Evolutionary conservation across 2,329 filamentous ascomycete genomes (phyloP).

Genomic region (Periconia macrospinosa): DNA sequence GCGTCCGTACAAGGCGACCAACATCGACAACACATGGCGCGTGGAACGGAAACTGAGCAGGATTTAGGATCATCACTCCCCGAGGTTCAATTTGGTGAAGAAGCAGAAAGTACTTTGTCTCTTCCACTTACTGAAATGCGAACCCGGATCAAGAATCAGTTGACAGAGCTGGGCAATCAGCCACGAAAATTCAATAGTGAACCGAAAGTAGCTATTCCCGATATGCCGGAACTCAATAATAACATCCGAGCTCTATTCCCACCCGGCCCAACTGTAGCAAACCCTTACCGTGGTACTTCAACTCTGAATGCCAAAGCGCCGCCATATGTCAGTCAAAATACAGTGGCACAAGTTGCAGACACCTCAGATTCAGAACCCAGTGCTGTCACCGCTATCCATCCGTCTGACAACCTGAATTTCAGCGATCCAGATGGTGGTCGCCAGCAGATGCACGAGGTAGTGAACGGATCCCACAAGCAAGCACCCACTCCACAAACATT

Average conservation of each 20-base stretch:
- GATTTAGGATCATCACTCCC: constrained; percentile 8
- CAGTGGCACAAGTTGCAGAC: constrained; percentile 1
- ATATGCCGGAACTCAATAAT: constrained; percentile 6
- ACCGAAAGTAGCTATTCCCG: constrained; percentile 32
- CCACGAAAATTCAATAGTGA: constrained; percentile 29
- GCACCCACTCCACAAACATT: constrained; percentile 38
- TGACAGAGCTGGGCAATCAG: constrained; percentile 29
- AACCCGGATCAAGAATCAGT: constrained; percentile 25
- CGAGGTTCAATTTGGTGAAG: constrained; percentile 26
- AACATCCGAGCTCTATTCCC: constrained; percentile 15
- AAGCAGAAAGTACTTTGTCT: constrained; percentile 6
- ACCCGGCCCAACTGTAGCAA: constrained; percentile 24
- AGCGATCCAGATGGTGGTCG: constrained; percentile 31
- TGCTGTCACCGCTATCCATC: constrained; percentile 7
- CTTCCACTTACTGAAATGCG: constrained; percentile 11
- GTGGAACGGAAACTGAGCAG: constrained; percentile 2
- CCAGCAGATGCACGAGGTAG: constrained; percentile 20
- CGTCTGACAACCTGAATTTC: constrained; percentile 17
- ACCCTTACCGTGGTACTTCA: constrained; percentile 20
- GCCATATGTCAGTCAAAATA: constrained; percentile 13
- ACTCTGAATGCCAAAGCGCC: constrained; percentile 19
- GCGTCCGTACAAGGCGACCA: constrained; percentile 11
- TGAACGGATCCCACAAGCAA: constrained; percentile 26
- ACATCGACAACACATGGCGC: constrained; percentile 9
- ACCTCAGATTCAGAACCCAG: constrained; percentile 11